Evolutionary conservation across 352 stramenopile genomes (phyloP).

Genomic region (Pythium folliculosum): DNA sequence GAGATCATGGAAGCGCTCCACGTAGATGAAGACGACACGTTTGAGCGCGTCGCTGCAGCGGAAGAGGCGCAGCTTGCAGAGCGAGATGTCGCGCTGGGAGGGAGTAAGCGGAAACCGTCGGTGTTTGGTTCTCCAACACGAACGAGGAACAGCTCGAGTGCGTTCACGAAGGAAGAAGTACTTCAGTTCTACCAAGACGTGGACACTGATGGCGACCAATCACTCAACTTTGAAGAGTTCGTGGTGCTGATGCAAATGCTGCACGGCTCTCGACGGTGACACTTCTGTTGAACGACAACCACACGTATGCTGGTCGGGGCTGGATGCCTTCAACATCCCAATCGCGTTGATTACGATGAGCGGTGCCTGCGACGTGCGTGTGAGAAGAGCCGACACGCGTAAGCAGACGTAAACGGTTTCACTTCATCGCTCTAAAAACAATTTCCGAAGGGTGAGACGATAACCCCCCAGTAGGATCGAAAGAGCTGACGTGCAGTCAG

Average conservation of each 20-base stretch:
- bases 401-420: conserved; percentile 1
- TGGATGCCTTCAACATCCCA: too few relatives aligned
- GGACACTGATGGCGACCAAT: conserved; percentile 49
- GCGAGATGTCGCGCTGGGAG: conserved; percentile 3
- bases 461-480: not conserved
- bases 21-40: conserved; percentile 66
- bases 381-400: conserved; percentile 4
- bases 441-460: not conserved
- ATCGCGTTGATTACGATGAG: not conserved
- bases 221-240: conserved; percentile 75
- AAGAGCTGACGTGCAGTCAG: too few relatives aligned
- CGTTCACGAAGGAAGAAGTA: conserved; percentile 61
- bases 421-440: conserved; percentile 4
- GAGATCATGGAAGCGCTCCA: conserved; percentile 73
- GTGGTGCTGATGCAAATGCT: conserved; percentile 55
- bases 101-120: not conserved
- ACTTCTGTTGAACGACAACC: not conserved
- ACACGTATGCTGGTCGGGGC: not conserved
- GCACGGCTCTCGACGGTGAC: conserved; percentile 29
- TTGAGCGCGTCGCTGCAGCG: conserved; percentile 40
- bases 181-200: conserved; percentile 58
- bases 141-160: conserved; percentile 24
- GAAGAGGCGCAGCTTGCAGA: conserved; percentile 33
- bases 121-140: not conserved
- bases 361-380: not conserved